Evolutionary conservation across 306 rosid genomes (phyloP), one percentile per base, ranked within the genome.

Genomic region (Spatholobus suberectus): DNA sequence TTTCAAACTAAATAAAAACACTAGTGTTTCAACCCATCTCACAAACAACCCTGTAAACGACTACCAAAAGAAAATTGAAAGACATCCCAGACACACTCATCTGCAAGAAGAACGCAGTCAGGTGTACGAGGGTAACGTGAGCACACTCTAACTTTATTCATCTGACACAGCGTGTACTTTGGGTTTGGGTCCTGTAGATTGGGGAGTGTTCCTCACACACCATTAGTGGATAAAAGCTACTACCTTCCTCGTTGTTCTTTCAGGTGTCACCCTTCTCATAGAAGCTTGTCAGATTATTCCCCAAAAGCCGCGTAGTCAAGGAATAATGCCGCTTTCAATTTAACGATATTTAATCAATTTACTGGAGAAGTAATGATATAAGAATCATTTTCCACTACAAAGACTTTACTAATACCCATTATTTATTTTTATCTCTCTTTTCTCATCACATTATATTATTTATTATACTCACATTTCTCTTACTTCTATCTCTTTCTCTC

Each of bases 101-200:
- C 17, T 4, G 13, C 38, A 26, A 26, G 37, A 26, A 58, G 67
- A 62, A 55, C 14, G 63, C 11, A 11, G 17, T 70, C 43, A 32
- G 24, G 58, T 23, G 84, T 77, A 43, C 23, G 75, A 41, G 62
- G 75, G 34, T 67, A 82, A 83, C 81, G 83, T 78, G 82, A 88
- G 71, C 75, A 73, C 70, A 76, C 75, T 23, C 43, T 20, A 81
- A 44, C 85, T 87, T 87, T 87, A 89, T 85, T 89, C 88, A 83
- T 70, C 77, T 61, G 86, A 80, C 80, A 77, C 5, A 32, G 34
- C 6, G 23, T 40, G 70, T 63, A 63, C 70, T 63, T 63, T 20
- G 70, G 41, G 70, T 79, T 88, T 41, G 75, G 85, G 52, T 81
- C 73, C 84, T 58, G 44, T 29, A 17, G 43, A 61, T 74, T 41